These are phyloP conservation scores for Aspergillus melleus DNA, from an alignment of 2,329 filamentous ascomycete genomes.

Conservation along the genomic window DNA sequence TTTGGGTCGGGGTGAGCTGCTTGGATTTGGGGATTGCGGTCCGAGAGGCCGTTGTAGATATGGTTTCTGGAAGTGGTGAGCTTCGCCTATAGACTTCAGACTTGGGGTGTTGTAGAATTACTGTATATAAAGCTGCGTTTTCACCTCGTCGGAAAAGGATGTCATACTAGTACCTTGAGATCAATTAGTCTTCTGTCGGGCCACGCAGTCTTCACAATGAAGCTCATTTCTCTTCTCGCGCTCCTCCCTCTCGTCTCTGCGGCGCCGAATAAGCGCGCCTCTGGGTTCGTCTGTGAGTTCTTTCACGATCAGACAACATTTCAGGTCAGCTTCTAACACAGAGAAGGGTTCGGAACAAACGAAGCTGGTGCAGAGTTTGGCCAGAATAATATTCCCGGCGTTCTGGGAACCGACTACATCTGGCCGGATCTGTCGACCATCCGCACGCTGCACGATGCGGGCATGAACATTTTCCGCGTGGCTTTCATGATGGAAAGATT, in stretches of 20 bases:
- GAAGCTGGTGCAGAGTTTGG: conserved; percentile 69
- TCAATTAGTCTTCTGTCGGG: background rate
- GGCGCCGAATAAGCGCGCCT: conserved; percentile 14
- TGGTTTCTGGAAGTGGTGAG: background rate
- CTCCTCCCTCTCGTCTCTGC: conserved; percentile 9
- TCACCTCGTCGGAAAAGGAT: background rate
- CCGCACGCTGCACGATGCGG: conserved; percentile 51
- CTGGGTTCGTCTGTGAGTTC: conserved; percentile 9
- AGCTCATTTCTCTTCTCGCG: conserved; percentile 2
- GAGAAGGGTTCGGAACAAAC: conserved; percentile 48
- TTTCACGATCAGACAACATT: background rate
- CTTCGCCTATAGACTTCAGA: no score
- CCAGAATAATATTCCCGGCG: conserved; percentile 55
- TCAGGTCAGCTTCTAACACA: background rate
- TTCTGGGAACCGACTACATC: conserved; percentile 58
- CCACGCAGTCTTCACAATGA: conserved; percentile 4
- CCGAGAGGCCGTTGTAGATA: conserved; percentile 2
- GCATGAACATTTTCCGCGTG: conserved; percentile 61
- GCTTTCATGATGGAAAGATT: conserved; percentile 58
- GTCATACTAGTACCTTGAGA: background rate
- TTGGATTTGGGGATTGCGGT: background rate
- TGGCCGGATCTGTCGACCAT: conserved; percentile 58
- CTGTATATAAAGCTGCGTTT: background rate
- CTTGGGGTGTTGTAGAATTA: background rate
- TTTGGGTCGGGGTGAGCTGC: background rate